Conservation (phyloP, 2,329 filamentous ascomycete genomes). For the Fusarium guadeloupense region DNA sequence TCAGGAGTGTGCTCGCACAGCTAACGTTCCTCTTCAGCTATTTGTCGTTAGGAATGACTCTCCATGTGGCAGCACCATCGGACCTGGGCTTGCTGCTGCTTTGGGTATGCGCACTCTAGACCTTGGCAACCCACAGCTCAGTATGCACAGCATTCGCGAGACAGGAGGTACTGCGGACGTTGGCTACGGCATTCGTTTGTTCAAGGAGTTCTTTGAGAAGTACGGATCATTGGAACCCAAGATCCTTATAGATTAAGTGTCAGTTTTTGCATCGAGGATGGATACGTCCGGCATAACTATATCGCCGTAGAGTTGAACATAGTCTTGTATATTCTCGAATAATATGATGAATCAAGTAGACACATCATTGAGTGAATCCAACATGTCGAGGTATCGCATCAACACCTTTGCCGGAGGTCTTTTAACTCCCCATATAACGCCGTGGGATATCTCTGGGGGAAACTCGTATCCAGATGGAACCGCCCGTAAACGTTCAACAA, state of each 20-base stretch:
- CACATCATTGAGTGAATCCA: background rate
- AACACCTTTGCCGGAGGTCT: background rate
- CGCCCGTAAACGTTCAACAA: slow-evolving; percentile 16
- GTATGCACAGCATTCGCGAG: slow-evolving; percentile 97
- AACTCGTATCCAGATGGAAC: slow-evolving; percentile 16
- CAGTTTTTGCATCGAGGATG: background rate
- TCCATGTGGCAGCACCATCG: slow-evolving; percentile 94
- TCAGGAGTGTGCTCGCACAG: slow-evolving; percentile 81
- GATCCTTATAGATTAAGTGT: slow-evolving; percentile 81
- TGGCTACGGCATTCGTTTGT: slow-evolving; percentile 83
- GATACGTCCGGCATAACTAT: slow-evolving; percentile 1
- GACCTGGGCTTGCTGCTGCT: slow-evolving; percentile 91
- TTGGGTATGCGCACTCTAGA: slow-evolving; percentile 90
- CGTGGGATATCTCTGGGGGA: slow-evolving; percentile 32
- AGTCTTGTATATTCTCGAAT: slow-evolving; percentile 7
- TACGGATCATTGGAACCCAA: slow-evolving; percentile 85
- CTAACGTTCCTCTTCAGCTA: slow-evolving; percentile 86
- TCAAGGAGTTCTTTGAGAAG: slow-evolving; percentile 85
- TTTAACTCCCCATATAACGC: slow-evolving; percentile 19
- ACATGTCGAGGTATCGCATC: slow-evolving; percentile 37
- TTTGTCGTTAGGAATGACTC: slow-evolving; percentile 98
- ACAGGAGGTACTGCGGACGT: slow-evolving; percentile 90
- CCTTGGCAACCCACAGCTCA: slow-evolving; percentile 91
- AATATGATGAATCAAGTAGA: slow-evolving; percentile 1
- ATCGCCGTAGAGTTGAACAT: background rate